Evolutionary conservation across 2,329 filamentous ascomycete genomes (phyloP).

Genomic region (Gyromitra esculenta): DNA sequence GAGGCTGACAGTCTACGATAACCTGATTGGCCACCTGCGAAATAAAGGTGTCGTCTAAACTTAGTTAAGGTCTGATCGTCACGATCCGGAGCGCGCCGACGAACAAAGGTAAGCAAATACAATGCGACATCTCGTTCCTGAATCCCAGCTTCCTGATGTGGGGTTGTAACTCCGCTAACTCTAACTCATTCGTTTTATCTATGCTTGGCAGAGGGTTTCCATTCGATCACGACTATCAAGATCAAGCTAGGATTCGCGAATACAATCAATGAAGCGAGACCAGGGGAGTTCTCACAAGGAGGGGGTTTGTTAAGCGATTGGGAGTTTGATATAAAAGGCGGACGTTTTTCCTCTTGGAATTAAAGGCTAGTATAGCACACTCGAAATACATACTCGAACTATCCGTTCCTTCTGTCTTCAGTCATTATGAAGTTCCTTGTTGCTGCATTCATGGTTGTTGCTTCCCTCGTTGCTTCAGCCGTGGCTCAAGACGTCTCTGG

Average conservation of each 20-base stretch:
- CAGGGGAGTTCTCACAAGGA: background rate
- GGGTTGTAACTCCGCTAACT: constrained; percentile 9
- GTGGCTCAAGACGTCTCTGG: constrained; percentile 46
- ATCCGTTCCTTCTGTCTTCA: background rate
- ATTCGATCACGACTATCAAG: background rate
- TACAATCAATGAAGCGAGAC: background rate
- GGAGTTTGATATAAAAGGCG: constrained; percentile 19
- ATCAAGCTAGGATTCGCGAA: background rate
- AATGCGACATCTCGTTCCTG: constrained; percentile 1
- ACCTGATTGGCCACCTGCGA: constrained; percentile 13
- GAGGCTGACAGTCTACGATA: background rate
- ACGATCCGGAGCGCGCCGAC: constrained; percentile 19
- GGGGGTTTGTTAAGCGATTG: background rate
- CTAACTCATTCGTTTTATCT: background rate
- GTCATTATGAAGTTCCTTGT: constrained; percentile 24
- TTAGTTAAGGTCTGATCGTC: constrained; percentile 2
- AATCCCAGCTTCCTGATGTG: constrained; percentile 26
- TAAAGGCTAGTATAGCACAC: constrained; percentile 6
- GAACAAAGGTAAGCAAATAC: constrained; percentile 1
- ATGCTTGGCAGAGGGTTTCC: background rate
- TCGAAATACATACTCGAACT: background rate
- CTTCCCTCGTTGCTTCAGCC: constrained; percentile 32
- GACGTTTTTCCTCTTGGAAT: background rate
- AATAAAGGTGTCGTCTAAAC: background rate
- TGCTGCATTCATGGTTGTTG: constrained; percentile 29